Percentiles rank a stretch among this genome's conserved stretches.
Evolutionary conservation across 495 filamentous ascomycete species (phyloP).

Genomic region (Aspergillus asperescens): DNA sequence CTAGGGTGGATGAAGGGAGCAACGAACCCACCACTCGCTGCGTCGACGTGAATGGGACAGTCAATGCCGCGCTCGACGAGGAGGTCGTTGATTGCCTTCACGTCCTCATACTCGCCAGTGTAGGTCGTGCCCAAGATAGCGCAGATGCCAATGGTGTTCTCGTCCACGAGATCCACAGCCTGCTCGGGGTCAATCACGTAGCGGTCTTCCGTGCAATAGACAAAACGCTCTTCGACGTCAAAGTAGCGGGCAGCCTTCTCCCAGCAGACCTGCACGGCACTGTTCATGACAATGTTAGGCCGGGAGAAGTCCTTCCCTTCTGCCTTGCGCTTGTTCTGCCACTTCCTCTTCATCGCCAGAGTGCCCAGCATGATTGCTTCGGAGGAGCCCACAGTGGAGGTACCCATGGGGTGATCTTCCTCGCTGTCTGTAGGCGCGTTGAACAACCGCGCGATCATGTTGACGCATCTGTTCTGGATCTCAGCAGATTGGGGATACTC

Average conservation of each 20-base stretch:
- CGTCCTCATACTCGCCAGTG: slow-evolving; percentile 91
- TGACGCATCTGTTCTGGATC: slow-evolving; percentile 83
- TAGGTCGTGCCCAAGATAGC: slow-evolving; percentile 86
- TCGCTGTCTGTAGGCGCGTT: slow-evolving; percentile 54
- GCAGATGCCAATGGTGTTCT: slow-evolving; percentile 95
- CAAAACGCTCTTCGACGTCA: slow-evolving; percentile 83
- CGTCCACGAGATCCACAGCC: slow-evolving; percentile 76
- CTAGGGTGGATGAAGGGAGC: slow-evolving; percentile 78
- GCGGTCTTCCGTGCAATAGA: slow-evolving; percentile 74
- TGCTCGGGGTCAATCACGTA: slow-evolving; percentile 84
- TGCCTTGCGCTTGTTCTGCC: slow-evolving; percentile 79
- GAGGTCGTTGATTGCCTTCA: slow-evolving; percentile 83
- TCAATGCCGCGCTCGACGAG: slow-evolving; percentile 66
- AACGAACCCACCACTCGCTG: slow-evolving; percentile 85
- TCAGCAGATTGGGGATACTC: slow-evolving; percentile 80
- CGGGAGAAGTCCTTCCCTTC: slow-evolving; percentile 68
- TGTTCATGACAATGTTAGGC: slow-evolving; percentile 90
- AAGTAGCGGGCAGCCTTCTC: slow-evolving; percentile 94
- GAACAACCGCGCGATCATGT: slow-evolving; percentile 81
- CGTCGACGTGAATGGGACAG: slow-evolving; percentile 85
- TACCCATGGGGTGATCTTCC: slow-evolving; percentile 61
- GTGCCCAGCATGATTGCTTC: slow-evolving; percentile 90
- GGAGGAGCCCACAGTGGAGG: slow-evolving; percentile 78
- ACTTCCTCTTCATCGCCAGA: slow-evolving; percentile 92
- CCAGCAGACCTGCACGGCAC: slow-evolving; percentile 93